Base-by-base conservation (phyloP, 805 yeast genomes). In the Nakazawaea anatomiae region DNA sequence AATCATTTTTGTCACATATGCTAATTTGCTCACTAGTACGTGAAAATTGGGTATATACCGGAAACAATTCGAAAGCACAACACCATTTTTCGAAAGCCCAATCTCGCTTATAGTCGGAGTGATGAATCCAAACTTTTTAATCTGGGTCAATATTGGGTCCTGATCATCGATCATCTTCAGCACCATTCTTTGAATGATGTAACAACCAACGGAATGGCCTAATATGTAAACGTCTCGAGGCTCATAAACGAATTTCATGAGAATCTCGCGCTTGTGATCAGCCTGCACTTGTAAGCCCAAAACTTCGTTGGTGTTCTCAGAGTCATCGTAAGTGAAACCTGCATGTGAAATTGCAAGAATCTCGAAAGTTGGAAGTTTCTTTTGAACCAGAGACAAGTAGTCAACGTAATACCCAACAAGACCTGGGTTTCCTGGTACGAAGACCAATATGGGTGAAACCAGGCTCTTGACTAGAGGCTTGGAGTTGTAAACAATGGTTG, bases 351-450 rank as follows among this genome's bases (percentile, higher is more conserved):
- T 71, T 39, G 83, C 79, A 34, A 82, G 61, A 1, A 83, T 62
- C 57, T 83, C 86, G 57, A 74, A 70, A 14, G 62, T 64, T 2
- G 82, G 80, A 47, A 68, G 60, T 35, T 57, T 57, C 28, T 60
- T 59, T 50, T 77, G 77, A 49, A 82, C 55, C 28, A 63, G 57
- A 10, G 67, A 63, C 31, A 86, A 61, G 58, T 81, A 84, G 4
- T 77, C 77, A 18, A 70, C 70, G 62, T 87, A 87, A 64, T 77
- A 87, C 54, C 81, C 82, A 41, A 82, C 72, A 30, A 87, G 64
- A 0, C 92, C 94, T 0, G 94, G 94, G 57, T 87, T 87, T 0
- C 94, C 94, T 0, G 94, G 92, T 5, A 87, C 72, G 55, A 85
- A 73, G 5, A 81, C 73, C 43, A 85, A 62, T 32, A 86, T 56